Conservation (phyloP, 129 eudicot genomes). For the Apium graveolens region DNA sequence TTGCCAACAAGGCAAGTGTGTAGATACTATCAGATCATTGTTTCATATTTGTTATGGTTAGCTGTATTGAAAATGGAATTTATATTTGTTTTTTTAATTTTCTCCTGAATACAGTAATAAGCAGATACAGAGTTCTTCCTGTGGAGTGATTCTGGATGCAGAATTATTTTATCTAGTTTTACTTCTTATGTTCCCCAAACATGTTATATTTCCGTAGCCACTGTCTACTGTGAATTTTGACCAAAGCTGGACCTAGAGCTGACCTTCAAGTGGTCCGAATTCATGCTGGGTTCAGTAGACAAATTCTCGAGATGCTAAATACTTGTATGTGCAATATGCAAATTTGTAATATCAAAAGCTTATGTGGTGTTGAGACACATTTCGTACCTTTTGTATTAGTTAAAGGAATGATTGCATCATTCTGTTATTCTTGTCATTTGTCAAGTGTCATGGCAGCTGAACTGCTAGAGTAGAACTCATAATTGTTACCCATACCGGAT, state of each 20-base stretch:
- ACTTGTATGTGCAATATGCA: conserved; percentile 1
- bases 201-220: neutral
- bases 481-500: neutral
- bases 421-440: neutral
- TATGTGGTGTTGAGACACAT: neutral
- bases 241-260: conserved; percentile 8
- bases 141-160: conserved; percentile 41
- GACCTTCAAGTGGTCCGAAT: conserved; percentile 19
- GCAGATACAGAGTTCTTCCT: conserved; percentile 19
- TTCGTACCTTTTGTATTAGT: neutral
- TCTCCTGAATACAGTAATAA: conserved; percentile 48
- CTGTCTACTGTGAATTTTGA: conserved; percentile 22
- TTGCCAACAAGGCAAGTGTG: conserved; percentile 85
- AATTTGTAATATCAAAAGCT: conserved; percentile 7
- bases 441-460: neutral
- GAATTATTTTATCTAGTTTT: conserved; percentile 37
- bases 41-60: neutral
- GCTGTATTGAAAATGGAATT: neutral
- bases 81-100: neutral
- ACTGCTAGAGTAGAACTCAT: neutral
- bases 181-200: neutral
- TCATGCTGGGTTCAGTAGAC: conserved; percentile 19
- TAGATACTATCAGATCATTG: neutral
- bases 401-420: neutral
- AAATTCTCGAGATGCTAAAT: conserved; percentile 13